These are phyloP conservation scores for Daphne laureola DNA, from an alignment of 441 rosid genomes.

Conservation along the genomic window DNA sequence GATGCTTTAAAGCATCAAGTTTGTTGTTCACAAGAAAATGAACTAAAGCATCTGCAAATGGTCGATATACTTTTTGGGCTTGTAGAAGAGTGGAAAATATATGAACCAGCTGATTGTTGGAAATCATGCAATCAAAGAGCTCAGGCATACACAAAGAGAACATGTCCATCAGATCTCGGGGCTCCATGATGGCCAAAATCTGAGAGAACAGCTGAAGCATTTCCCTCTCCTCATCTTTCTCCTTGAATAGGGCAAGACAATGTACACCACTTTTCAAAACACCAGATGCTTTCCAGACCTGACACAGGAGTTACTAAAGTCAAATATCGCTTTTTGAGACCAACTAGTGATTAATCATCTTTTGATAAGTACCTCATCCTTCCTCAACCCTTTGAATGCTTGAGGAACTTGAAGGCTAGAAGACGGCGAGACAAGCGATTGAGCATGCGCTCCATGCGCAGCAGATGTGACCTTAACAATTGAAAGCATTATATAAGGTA, in stretches of 20 bases:
- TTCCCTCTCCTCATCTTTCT: constrained; percentile 95
- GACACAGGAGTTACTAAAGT: constrained; percentile 27
- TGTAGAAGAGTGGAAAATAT: constrained; percentile 83
- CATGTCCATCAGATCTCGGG: constrained; percentile 99
- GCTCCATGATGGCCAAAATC: constrained; percentile 90
- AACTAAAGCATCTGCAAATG: constrained; percentile 89
- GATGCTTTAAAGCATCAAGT: constrained; percentile 76
- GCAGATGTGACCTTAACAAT: constrained; percentile 43
- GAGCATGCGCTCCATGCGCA: constrained; percentile 58
- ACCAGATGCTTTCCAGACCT: constrained; percentile 97
- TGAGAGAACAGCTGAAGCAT: constrained; percentile 85
- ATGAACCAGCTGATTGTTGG: constrained; percentile 75
- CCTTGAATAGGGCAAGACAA: constrained; percentile 96
- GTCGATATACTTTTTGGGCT: constrained; percentile 73
- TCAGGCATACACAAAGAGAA: constrained; percentile 94
- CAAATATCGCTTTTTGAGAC: constrained; percentile 17
- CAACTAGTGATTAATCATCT: constrained; percentile 13
- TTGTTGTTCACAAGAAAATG: constrained; percentile 83
- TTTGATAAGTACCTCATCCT: constrained; percentile 76
- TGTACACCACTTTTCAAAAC: constrained; percentile 92
- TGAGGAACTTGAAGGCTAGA: constrained; percentile 52
- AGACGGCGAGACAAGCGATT: constrained; percentile 55
- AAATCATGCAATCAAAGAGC: constrained; percentile 96
- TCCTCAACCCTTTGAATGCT: constrained; percentile 88
- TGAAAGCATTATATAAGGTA: constrained; percentile 16